These are phyloP conservation scores for Candida incommunis DNA, from an alignment of 805 yeast species.

Conservation along the genomic window DNA sequence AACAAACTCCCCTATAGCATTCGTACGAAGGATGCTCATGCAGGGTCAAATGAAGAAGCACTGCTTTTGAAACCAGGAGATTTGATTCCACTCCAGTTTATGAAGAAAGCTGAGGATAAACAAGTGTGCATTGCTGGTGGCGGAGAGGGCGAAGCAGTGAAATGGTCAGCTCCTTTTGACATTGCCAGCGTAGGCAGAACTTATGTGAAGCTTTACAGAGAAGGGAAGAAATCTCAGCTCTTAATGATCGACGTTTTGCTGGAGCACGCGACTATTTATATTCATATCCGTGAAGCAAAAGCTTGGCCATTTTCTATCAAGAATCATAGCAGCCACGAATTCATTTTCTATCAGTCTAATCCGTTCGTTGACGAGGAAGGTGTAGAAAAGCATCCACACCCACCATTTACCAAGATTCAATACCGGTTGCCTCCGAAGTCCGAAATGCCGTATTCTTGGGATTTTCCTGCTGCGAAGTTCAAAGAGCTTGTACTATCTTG, in stretches of 20 bases:
- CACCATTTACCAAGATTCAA: slow-evolving; percentile 58
- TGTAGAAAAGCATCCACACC: slow-evolving; percentile 35
- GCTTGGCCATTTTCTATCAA: slow-evolving; percentile 90
- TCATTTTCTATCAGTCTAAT: slow-evolving; percentile 73
- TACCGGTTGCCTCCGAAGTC: slow-evolving; percentile 78
- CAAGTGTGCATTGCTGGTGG: slow-evolving; percentile 47
- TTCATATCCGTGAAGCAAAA: slow-evolving; percentile 58
- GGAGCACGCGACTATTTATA: slow-evolving; percentile 73
- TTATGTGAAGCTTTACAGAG: slow-evolving; percentile 53
- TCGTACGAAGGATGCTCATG: slow-evolving; percentile 17
- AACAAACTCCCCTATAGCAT: slow-evolving; percentile 46
- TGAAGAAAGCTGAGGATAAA: slow-evolving; percentile 41
- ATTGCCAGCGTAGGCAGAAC: slow-evolving; percentile 76
- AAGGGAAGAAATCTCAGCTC: slow-evolving; percentile 42
- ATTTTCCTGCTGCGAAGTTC: slow-evolving; percentile 78
- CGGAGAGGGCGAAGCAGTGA: slow-evolving; percentile 37
- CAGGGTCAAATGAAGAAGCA: slow-evolving; percentile 16
- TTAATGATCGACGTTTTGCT: slow-evolving; percentile 58
- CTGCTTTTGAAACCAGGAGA: slow-evolving; percentile 31
- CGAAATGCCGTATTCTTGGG: slow-evolving; percentile 98
- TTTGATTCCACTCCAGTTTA: slow-evolving; percentile 45
- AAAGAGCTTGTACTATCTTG: slow-evolving; percentile 68
- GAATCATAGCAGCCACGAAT: slow-evolving; percentile 79
- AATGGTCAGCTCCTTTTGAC: slow-evolving; percentile 82
- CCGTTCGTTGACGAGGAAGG: slow-evolving; percentile 56